A percentile compares a stretch with the other conserved stretches of the same genome.
Evolutionary conservation across 2,329 filamentous ascomycete genomes (phyloP).

Genomic region (Blumeria hordei): DNA sequence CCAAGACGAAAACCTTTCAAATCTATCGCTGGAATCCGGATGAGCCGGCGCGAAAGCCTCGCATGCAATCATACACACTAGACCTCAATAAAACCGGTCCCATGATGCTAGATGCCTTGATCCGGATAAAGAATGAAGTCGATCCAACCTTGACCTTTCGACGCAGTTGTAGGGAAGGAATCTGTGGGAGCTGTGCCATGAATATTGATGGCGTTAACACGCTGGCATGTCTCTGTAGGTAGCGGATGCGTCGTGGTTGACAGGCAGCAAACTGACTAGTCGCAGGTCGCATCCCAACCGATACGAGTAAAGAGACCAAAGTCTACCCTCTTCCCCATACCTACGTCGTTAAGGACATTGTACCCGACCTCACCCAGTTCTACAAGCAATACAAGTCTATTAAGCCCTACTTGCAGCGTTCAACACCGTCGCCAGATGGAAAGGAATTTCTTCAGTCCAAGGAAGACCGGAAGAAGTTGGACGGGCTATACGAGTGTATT

Average conservation of each 20-base stretch:
- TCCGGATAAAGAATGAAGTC: slow-evolving; percentile 97
- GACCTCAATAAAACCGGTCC: slow-evolving; percentile 98
- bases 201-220: slow-evolving; percentile 99
- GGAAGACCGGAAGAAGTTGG: slow-evolving; percentile 77
- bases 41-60: slow-evolving; percentile 71
- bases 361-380: slow-evolving; percentile 92
- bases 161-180: slow-evolving; percentile 88
- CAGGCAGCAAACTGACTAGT: neutral
- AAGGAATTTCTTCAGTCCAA: slow-evolving; percentile 80
- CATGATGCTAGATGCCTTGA: slow-evolving; percentile 92
- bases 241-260: neutral
- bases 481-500: slow-evolving; percentile 97
- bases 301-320: slow-evolving; percentile 58
- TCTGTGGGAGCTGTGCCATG: slow-evolving; percentile 97
- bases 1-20: slow-evolving; percentile 79
- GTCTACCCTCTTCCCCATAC: slow-evolving; percentile 97
- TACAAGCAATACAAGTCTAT: slow-evolving; percentile 99
- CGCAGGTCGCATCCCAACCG: slow-evolving; percentile 74
- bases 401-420: slow-evolving; percentile 90
- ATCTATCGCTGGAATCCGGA: slow-evolving; percentile 99
- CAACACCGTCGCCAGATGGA: slow-evolving; percentile 63
- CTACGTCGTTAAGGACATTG: slow-evolving; percentile 97
- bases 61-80: slow-evolving; percentile 83
- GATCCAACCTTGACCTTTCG: slow-evolving; percentile 94
- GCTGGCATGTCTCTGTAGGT: slow-evolving; percentile 85